Conservation (phyloP, 345 rosid species). For the Turritis glabra region DNA sequence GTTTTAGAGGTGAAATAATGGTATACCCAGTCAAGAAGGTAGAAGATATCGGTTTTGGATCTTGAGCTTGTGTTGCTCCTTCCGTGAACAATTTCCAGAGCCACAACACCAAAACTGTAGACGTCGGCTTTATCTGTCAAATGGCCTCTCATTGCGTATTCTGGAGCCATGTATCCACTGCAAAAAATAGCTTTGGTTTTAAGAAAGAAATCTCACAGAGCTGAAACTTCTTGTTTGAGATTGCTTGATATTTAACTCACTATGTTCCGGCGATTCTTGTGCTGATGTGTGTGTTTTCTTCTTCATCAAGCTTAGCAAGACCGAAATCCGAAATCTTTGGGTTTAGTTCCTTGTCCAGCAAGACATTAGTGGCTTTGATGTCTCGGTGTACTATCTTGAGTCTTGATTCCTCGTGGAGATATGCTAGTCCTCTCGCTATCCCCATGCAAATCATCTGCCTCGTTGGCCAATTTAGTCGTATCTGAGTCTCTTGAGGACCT, state of each 20-base stretch:
- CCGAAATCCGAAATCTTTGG: conserved; percentile 52
- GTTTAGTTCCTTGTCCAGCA: conserved; percentile 39
- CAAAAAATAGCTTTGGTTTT: too few species aligned
- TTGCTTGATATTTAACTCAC: conserved; percentile 21
- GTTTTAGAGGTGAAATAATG: background rate
- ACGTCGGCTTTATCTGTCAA: background rate
- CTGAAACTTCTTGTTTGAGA: too few species aligned
- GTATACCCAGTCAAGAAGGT: conserved; percentile 51
- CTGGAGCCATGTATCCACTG: background rate
- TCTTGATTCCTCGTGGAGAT: conserved; percentile 51
- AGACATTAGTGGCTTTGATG: conserved; percentile 51
- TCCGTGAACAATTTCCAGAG: background rate
- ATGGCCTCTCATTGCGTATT: background rate
- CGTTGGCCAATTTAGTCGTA: conserved; percentile 42
- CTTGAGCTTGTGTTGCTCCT: conserved; percentile 39
- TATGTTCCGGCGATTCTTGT: conserved; percentile 51
- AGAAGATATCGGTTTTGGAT: conserved; percentile 31
- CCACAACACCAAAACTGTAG: background rate
- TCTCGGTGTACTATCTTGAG: conserved; percentile 51
- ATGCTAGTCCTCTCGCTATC: conserved; percentile 49
- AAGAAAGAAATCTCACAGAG: too few species aligned
- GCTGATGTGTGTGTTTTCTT: conserved; percentile 50
- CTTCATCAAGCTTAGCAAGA: conserved; percentile 47
- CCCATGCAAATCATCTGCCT: conserved; percentile 46
- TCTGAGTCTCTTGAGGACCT: conserved; percentile 39